Percentiles rank a stretch among this genome's conserved stretches.
phyloP scores from a whole-genome alignment of 345 rosid genomes.

The Hibiscus syriacus region DNA sequence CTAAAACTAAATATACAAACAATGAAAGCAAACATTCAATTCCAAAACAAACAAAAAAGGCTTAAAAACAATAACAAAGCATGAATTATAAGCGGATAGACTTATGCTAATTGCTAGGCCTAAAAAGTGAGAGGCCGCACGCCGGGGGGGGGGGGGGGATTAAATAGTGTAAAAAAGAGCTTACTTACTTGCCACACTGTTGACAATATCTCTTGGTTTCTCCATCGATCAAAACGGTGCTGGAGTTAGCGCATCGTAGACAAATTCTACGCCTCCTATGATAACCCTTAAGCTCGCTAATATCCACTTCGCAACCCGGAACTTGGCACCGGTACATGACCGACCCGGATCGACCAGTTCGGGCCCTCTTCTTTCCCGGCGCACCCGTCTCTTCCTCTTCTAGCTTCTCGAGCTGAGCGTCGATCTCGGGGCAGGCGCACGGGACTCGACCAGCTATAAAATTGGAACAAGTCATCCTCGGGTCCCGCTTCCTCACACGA shows the following conservation, averaged over 20 bases:
- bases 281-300: conserved; percentile 87
- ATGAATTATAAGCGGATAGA: background rate
- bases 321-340: conserved; percentile 63
- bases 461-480: conserved; percentile 73
- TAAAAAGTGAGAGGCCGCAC: too few relatives aligned
- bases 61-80: background rate
- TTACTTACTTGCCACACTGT: conserved; percentile 99
- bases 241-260: conserved; percentile 69
- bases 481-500: conserved; percentile 88
- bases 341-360: conserved; percentile 30
- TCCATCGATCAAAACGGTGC: conserved; percentile 53
- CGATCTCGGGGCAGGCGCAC: conserved; percentile 92
- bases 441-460: conserved; percentile 73
- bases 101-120: background rate
- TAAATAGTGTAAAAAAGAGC: too few relatives aligned
- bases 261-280: conserved; percentile 87
- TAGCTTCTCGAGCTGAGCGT: conserved; percentile 40
- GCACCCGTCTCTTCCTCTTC: conserved; percentile 40
- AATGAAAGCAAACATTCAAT: background rate
- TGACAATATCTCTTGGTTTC: conserved; percentile 88
- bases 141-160: too few relatives aligned
- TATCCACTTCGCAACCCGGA: conserved; percentile 72
- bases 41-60: background rate
- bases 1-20: background rate
- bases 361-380: conserved; percentile 56